A percentile compares a stretch with the other conserved stretches of the same genome.
Evolutionary conservation across 352 stramenopile genomes (phyloP).

Genomic region (Thraustochytrium aureum): DNA sequence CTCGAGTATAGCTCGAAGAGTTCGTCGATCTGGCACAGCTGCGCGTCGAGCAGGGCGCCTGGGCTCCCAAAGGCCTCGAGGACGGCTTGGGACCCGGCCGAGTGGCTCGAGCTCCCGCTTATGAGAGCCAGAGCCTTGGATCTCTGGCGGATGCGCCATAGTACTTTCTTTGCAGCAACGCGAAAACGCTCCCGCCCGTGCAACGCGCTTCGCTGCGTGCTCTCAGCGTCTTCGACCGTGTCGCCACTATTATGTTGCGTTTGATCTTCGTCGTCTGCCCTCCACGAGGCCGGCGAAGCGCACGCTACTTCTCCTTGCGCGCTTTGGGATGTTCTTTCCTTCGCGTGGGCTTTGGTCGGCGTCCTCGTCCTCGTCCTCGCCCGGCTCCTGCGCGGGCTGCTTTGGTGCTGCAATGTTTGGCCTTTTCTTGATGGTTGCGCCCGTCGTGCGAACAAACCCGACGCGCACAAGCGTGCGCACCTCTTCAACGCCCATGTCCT

Average conservation of each 20-base stretch:
- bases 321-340: neutral
- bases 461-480: no score
- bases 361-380: neutral
- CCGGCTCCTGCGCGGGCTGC: neutral
- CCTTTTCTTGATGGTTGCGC: no score
- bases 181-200: neutral
- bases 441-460: neutral
- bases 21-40: neutral
- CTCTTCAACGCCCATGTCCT: no score
- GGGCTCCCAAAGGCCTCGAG: neutral
- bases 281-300: neutral
- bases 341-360: neutral
- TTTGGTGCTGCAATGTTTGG: no score
- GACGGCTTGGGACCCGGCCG: neutral
- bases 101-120: neutral
- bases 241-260: no score
- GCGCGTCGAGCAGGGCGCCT: neutral
- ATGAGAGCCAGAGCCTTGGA: neutral
- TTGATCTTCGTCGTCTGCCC: neutral
- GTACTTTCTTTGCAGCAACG: slow-evolving; percentile 1
- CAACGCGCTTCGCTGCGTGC: no score
- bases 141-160: slow-evolving; percentile 7
- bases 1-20: neutral
- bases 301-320: neutral
- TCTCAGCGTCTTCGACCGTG: no score